phyloP scores from a whole-genome alignment of 2,329 filamentous ascomycete species.

The Periconia digitata region DNA sequence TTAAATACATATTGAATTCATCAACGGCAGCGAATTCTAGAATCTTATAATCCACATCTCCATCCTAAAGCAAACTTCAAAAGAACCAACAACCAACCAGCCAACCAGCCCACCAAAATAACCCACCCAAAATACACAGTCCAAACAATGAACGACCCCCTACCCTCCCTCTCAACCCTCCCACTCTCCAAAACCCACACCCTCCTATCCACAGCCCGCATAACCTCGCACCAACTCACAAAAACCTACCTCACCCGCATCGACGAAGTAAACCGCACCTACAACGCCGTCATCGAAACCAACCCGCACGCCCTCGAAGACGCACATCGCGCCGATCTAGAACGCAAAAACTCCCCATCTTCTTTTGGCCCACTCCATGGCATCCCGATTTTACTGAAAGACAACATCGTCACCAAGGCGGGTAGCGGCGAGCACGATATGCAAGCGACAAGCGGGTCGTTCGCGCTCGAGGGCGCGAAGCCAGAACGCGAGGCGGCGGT shows the following conservation, averaged over 20 bases:
- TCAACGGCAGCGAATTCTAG: too few relatives aligned
- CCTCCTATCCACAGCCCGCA: conserved; percentile 27
- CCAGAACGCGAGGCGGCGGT: conserved; percentile 59
- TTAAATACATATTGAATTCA: too few relatives aligned
- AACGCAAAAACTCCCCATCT: conserved; percentile 45
- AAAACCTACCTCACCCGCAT: conserved; percentile 58
- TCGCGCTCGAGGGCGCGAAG: conserved; percentile 58
- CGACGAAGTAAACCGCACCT: conserved; percentile 54
- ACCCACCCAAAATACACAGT: too few relatives aligned
- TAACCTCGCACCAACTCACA: conserved; percentile 56
- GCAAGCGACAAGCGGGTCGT: conserved; percentile 55
- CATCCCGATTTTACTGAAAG: conserved; percentile 63
- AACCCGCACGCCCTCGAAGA: conserved; percentile 49
- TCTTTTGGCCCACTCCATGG: conserved; percentile 56
- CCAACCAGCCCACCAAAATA: too few relatives aligned
- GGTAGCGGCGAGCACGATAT: too few relatives aligned
- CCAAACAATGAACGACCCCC: too few relatives aligned
- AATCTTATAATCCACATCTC: too few relatives aligned
- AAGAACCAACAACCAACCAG: too few relatives aligned
- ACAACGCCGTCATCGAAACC: conserved; percentile 58
- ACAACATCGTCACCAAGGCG: conserved; percentile 58
- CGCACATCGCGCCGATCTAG: conserved; percentile 53
- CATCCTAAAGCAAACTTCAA: too few relatives aligned
- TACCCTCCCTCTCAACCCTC: not conserved
- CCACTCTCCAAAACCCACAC: not conserved